Base-by-base conservation (phyloP, 1,139 yeast species). In the Suhomyces taliae region DNA sequence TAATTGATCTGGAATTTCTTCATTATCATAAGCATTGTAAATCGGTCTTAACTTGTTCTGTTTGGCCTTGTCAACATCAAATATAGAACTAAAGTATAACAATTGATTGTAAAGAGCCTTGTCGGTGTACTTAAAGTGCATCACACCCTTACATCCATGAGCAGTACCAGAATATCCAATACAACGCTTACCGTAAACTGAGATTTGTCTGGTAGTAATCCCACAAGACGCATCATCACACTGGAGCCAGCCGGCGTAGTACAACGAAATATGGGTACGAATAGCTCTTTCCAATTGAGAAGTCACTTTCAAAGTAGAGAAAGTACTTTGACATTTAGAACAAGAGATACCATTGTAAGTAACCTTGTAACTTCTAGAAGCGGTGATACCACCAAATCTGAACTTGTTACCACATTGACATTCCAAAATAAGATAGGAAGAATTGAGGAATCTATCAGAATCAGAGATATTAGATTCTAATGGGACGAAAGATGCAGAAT, bases 161-260 rank as follows among this genome's bases (percentile, higher is more conserved):
- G 83, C 83, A 41, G 71, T 75, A 7, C 89, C 89, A 54, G 77
- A 78, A 50, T 66, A 65, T 44, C 87, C 86, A 49, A 90, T 76
- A 68, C 99, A 93, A 56, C 95, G 77, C 57, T 83, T 83, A 50
- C 97, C 98, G 60, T 89, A 90, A 3, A 91, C 97, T 11, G 93
- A 83, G 26, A 93, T 78, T 61, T 91, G 96, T 52, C 97, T 78
- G 0, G 98, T 91, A 19, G 78, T 76, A 46, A 81, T 74, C 8
- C 88, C 90, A 72, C 99, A 95, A 0, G 95, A 81, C 2, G 82
- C 65, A 57, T 91, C 97, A 62, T 87, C 95, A 68, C 99, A 95
- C 0, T 69, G 71, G 37, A 90, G 70, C 91, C 95, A 85, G 6
- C 93, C 95, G 14, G 88, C 84, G 62, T 95, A 95, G 66, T 91